Percentiles rank a stretch among this genome's conserved stretches.
These are phyloP conservation scores for Akanthomyces lecanii DNA, from an alignment of 2,329 filamentous ascomycete species.

Conservation along the genomic window DNA sequence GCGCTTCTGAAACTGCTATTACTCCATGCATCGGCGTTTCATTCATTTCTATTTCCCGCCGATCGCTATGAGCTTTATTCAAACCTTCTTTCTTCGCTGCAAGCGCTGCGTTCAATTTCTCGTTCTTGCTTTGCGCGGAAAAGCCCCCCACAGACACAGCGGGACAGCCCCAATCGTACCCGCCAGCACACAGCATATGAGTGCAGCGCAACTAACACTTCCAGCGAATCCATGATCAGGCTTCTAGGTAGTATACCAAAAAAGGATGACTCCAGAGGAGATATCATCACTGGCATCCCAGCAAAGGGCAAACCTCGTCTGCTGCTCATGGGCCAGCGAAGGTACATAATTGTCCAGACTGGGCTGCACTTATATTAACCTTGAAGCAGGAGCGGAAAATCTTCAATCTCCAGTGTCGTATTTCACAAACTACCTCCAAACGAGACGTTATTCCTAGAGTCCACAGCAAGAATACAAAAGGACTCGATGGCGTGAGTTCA, in stretches of 20 bases:
- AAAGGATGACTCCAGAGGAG: conserved; percentile 44
- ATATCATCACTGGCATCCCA: conserved; percentile 41
- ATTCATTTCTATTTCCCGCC: background rate
- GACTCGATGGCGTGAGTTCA: conserved; percentile 82
- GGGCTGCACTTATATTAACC: background rate
- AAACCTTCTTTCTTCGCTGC: conserved; percentile 5
- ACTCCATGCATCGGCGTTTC: background rate
- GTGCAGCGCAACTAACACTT: conserved; percentile 60
- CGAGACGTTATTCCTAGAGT: conserved; percentile 93
- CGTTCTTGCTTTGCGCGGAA: background rate
- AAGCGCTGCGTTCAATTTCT: conserved; percentile 1
- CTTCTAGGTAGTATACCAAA: conserved; percentile 48
- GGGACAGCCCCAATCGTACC: background rate
- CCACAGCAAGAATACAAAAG: conserved; percentile 89
- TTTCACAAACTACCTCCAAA: conserved; percentile 96
- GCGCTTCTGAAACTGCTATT: background rate
- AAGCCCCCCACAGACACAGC: background rate
- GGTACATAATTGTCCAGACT: conserved; percentile 47
- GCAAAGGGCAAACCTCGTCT: conserved; percentile 74
- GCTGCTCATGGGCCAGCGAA: conserved; percentile 89
- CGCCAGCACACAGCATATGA: conserved; percentile 24
- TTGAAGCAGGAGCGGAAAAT: conserved; percentile 79
- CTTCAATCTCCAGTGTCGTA: conserved; percentile 97
- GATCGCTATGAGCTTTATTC: background rate
- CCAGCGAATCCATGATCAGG: conserved; percentile 60